phyloP scores from a whole-genome alignment of 352 stramenopile genomes.

The Globisporangium acanthophoron region DNA sequence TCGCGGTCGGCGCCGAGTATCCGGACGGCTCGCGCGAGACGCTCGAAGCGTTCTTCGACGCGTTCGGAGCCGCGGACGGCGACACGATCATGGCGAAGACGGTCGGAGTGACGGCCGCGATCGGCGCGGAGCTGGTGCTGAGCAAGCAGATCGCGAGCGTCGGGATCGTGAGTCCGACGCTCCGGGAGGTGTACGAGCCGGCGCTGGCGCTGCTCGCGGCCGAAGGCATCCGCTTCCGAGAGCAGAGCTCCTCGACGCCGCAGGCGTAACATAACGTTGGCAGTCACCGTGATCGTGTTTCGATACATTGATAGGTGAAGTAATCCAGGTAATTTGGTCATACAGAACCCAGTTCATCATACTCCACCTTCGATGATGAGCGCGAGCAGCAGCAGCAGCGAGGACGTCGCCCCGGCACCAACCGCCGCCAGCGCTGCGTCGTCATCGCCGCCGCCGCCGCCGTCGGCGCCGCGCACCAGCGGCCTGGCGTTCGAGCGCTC shows the following conservation, averaged over 20 bases:
- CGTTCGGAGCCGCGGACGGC: slow-evolving; percentile 32
- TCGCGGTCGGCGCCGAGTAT: slow-evolving; percentile 30
- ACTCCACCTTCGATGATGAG: not conserved
- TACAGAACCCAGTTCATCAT: no score
- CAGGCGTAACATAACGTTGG: not conserved
- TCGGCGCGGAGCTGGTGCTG: slow-evolving; percentile 73
- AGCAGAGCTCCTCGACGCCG: slow-evolving; percentile 2
- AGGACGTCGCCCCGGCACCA: not conserved
- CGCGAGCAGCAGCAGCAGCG: not conserved
- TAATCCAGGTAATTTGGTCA: no score
- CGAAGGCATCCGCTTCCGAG: slow-evolving; percentile 45
- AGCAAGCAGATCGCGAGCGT: slow-evolving; percentile 31
- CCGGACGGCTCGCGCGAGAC: slow-evolving; percentile 36
- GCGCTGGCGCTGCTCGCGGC: slow-evolving; percentile 26
- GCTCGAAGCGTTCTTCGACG: slow-evolving; percentile 52
- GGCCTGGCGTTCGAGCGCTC: not conserved
- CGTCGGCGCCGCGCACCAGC: not conserved
- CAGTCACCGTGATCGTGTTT: no score
- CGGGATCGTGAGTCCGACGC: slow-evolving; percentile 54
- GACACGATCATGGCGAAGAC: slow-evolving; percentile 85
- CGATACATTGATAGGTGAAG: no score
- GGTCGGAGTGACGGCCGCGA: slow-evolving; percentile 77
- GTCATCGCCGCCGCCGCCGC: not conserved
- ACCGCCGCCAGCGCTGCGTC: not conserved
- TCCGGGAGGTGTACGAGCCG: slow-evolving; percentile 51